Conservation (phyloP, 768 basidiomycete species). For the Hysterangium stoloniferum region DNA sequence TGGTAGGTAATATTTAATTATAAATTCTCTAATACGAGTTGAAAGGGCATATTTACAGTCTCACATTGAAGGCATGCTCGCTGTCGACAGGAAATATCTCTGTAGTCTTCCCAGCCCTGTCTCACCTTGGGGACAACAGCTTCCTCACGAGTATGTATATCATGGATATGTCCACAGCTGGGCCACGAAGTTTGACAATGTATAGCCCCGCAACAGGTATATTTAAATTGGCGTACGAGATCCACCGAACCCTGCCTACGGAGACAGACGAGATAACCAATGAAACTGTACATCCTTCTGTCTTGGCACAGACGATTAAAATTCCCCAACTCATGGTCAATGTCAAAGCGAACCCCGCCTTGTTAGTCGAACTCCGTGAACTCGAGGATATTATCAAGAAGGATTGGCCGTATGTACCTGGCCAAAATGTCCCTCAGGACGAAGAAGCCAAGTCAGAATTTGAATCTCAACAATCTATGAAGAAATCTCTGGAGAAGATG, state of each 20-base stretch:
- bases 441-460: constrained; percentile 17
- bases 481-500: constrained; percentile 7
- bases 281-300: constrained; percentile 57
- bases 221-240: constrained; percentile 37
- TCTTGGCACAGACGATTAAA: constrained; percentile 36
- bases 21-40: constrained; percentile 13
- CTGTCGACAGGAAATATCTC: constrained; percentile 49
- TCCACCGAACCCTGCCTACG: constrained; percentile 43
- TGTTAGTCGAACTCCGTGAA: constrained; percentile 38
- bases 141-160: constrained; percentile 51
- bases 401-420: constrained; percentile 2
- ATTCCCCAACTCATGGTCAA: constrained; percentile 27
- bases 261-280: constrained; percentile 38
- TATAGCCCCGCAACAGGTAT: constrained; percentile 47
- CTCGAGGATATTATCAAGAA: constrained; percentile 44
- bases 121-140: constrained; percentile 52
- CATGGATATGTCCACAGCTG: not conserved
- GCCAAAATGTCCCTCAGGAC: constrained; percentile 38
- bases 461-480: constrained; percentile 15
- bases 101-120: constrained; percentile 41
- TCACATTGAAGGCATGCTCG: constrained; percentile 46
- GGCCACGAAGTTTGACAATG: not conserved
- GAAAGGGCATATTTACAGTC: constrained; percentile 32
- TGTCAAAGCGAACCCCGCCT: constrained; percentile 34
- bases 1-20: constrained; percentile 35